These are phyloP conservation scores for Allium cepa DNA, from an alignment of 106 monocot species.

Conservation along the genomic window DNA sequence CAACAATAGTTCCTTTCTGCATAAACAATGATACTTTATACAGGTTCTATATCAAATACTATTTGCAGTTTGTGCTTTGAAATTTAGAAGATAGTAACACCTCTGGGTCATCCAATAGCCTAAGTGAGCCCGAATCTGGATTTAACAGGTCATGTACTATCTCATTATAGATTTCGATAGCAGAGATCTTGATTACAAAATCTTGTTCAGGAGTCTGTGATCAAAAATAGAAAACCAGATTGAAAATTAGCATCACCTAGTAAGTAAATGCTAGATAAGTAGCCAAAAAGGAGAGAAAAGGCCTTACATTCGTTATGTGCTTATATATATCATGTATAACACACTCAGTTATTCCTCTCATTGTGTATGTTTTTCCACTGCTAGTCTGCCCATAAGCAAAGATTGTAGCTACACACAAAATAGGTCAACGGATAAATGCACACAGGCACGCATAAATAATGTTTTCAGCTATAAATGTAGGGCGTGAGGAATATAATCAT, in stretches of 20 bases:
- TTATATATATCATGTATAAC: slow-evolving; percentile 89
- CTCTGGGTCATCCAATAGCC: slow-evolving; percentile 97
- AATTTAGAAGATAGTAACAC: slow-evolving; percentile 20
- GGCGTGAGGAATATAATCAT: neutral
- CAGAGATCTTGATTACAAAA: slow-evolving; percentile 82
- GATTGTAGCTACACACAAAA: slow-evolving; percentile 66
- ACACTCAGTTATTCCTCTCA: slow-evolving; percentile 84
- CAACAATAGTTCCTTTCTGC: slow-evolving; percentile 94
- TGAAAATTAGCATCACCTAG: too few relatives aligned
- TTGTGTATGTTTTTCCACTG: slow-evolving; percentile 93
- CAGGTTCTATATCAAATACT: neutral
- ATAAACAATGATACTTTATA: neutral
- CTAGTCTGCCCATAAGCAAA: slow-evolving; percentile 99
- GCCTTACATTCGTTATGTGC: slow-evolving; percentile 74
- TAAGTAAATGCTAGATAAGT: too few relatives aligned
- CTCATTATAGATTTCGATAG: slow-evolving; percentile 98
- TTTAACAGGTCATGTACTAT: slow-evolving; percentile 75
- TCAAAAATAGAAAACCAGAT: neutral
- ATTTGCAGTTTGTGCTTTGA: neutral
- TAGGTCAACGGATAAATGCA: slow-evolving; percentile 1
- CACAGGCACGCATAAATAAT: neutral
- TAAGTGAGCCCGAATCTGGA: slow-evolving; percentile 80
- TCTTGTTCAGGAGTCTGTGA: slow-evolving; percentile 64
- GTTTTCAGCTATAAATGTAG: neutral
- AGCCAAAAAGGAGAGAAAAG: neutral